Base-by-base conservation (phyloP, 768 basidiomycete species). In the Leucocoprinus birnbaumii region DNA sequence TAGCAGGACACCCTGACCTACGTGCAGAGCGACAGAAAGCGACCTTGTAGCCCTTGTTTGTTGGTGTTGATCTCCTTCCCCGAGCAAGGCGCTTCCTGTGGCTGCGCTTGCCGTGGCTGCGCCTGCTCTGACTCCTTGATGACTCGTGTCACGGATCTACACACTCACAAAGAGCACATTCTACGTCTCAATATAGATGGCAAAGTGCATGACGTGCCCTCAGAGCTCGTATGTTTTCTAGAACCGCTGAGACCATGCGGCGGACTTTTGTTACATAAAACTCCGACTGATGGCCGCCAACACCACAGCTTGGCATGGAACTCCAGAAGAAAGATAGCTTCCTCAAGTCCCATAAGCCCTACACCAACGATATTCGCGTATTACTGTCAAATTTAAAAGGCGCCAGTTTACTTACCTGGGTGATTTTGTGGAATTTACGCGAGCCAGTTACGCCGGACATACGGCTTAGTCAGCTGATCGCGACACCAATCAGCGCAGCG, bases 211-310 rank as follows among this genome's bases (percentile, higher is more conserved):
- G n/a, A n/a, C n/a, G n/a, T n/a, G n/a, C 31, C 31, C 31, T 31
- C 31, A 31, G 31, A 31, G 31, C 31, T 31, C 6, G 11, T 31
- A 31, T 11, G 11, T 5, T 31, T 31, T 31, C 31, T 11, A 31
- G 31, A 11, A 31, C 31, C 31, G 11, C 11, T 31, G 31, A 31
- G 31, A 5, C 31, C 31, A 31, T 5, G 5, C 31, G 31, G 31
- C 31, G 31, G 31, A 31, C 31, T 11, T 11, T 31, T 5, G 6
- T 31, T 31, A 5, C 31, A 11, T 31, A 16, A 14, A 50, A 53
- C 51, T 53, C 51, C 51, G 51, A 53, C 43, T 53, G 51, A 53
- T 53, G 42, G 51, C 51, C 41, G 43, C n/a, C 3, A 18, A 21
- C 26, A 16, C 22, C 46, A 25, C 13, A 47, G 10, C n/a, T 19